Evolutionary conservation across 1,139 yeast species (phyloP), one percentile per base, ranked within the genome.

Genomic region (Pneumocystis oryctolagi): DNA sequence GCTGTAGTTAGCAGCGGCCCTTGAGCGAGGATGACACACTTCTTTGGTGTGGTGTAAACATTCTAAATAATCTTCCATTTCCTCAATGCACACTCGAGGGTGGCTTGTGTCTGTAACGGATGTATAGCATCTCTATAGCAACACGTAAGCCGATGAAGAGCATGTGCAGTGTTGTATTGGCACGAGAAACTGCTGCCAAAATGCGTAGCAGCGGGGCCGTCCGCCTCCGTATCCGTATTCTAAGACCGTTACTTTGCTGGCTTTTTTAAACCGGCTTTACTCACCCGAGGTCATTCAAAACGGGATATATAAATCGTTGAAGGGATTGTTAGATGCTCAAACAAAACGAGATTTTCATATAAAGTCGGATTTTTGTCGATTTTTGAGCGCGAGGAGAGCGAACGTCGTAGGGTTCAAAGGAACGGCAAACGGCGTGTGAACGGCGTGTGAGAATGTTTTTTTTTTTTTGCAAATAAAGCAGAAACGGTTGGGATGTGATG

Each of bases 11-110:
- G 37, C 9, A 8, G 6, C 14, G 2, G 2, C 12, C 37, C 6
- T 9, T 34, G 37, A 34, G 37, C 12, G 2, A 4, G 12, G 20
- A 25, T n/a, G 18, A 12, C 65, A 5, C 37, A 69, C 74, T 71
- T 78, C 82, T 70, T 78, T 78, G 39, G 71, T 71, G 70, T 79
- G 82, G 69, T 77, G 80, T 60, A 79, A 73, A 67, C 82, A 79
- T 71, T 79, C 82, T 62, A 74, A 71, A 72, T 79, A 79, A 69
- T 79, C 82, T 62, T 75, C 80, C 40, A 76, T 75, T 47, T 47
- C 62, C 72, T 70, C 32, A 77, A 75, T 59, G 70, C 70, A 71
- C 82, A 79, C 65, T 75, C 67, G 2, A 65, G 60, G 28, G 39
- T 69, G 60, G 68, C 67, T 30, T 25, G 31, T 47, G 2, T 25